Conservation (phyloP, 805 yeast genomes). For the Babjeviella inositovora region DNA sequence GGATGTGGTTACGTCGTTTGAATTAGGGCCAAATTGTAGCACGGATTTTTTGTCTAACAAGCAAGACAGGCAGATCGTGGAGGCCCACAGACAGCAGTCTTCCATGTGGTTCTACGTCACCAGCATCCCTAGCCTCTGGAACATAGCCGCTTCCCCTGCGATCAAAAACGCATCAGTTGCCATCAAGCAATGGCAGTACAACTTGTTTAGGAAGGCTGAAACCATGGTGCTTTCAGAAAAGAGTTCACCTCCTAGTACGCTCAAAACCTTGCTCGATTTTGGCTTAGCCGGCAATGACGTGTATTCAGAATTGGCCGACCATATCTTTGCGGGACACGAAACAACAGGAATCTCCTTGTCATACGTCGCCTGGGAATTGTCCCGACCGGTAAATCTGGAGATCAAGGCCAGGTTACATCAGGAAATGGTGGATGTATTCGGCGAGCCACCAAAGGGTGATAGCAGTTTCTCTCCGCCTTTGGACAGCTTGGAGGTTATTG, state of each 20-base stretch:
- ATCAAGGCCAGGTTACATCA: slow-evolving; percentile 28
- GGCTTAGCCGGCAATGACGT: slow-evolving; percentile 12
- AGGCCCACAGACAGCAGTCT: slow-evolving; percentile 29
- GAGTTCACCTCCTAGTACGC: slow-evolving; percentile 5
- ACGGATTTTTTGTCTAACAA: slow-evolving; percentile 23
- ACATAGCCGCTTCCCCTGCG: slow-evolving; percentile 23
- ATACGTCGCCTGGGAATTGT: slow-evolving; percentile 40
- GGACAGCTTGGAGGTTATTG: slow-evolving; percentile 22
- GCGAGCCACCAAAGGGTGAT: slow-evolving; percentile 8
- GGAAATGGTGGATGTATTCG: slow-evolving; percentile 25
- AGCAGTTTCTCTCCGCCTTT: slow-evolving; percentile 8
- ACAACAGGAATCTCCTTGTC: slow-evolving; percentile 57
- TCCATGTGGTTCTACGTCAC: slow-evolving; percentile 57
- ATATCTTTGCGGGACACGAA: slow-evolving; percentile 65
- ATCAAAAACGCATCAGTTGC: slow-evolving; percentile 17
- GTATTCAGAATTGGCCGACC: slow-evolving; percentile 40
- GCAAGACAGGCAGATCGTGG: slow-evolving; percentile 22
- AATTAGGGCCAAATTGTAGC: slow-evolving; percentile 34
- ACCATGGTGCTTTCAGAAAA: slow-evolving; percentile 5
- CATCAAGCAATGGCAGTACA: slow-evolving; percentile 27
- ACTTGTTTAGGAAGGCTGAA: slow-evolving; percentile 8
- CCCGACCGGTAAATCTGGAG: slow-evolving; percentile 24
- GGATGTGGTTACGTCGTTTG: slow-evolving; percentile 50
- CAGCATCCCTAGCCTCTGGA: slow-evolving; percentile 35
- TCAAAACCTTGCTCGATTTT: slow-evolving; percentile 6